These are phyloP conservation scores for Excoecaria agallocha DNA, from an alignment of 345 rosid species.

Conservation along the genomic window DNA sequence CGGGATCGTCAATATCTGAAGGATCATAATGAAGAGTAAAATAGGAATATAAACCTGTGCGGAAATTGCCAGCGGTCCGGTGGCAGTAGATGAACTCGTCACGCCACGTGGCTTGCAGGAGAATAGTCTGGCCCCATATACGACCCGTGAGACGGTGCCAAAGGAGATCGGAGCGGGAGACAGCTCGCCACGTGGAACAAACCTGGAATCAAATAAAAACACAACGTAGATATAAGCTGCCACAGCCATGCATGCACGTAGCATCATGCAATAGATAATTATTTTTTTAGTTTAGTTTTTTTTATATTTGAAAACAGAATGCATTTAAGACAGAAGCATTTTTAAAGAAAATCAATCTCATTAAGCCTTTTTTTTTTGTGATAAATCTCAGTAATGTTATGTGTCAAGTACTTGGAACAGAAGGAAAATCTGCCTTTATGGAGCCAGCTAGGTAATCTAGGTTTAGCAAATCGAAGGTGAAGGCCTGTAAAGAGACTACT, in stretches of 20 bases:
- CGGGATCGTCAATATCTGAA: constrained; percentile 46
- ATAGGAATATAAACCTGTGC: constrained; percentile 34
- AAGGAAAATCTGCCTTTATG: too few relatives aligned
- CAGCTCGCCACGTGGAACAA: constrained; percentile 85
- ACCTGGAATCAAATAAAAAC: constrained; percentile 41
- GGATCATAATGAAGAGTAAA: constrained; percentile 57
- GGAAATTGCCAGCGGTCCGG: constrained; percentile 64
- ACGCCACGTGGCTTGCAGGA: constrained; percentile 58
- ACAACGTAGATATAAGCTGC: not conserved
- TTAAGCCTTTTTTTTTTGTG: too few relatives aligned
- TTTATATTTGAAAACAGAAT: too few relatives aligned
- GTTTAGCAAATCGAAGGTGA: not conserved
- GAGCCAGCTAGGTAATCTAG: too few relatives aligned
- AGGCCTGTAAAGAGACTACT: not conserved
- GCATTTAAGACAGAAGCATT: too few relatives aligned
- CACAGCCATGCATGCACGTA: constrained; percentile 17
- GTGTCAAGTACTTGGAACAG: too few relatives aligned
- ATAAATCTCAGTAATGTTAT: too few relatives aligned
- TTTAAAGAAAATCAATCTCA: too few relatives aligned
- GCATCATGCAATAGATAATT: not conserved
- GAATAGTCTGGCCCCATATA: constrained; percentile 57
- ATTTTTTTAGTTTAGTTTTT: too few relatives aligned
- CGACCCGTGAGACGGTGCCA: constrained; percentile 60
- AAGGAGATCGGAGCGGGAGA: constrained; percentile 68
- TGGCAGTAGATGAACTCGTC: constrained; percentile 66